Evolutionary conservation across 768 basidiomycete genomes (phyloP), one percentile per base, ranked within the genome.

Genomic region (Amanita fuliginea): DNA sequence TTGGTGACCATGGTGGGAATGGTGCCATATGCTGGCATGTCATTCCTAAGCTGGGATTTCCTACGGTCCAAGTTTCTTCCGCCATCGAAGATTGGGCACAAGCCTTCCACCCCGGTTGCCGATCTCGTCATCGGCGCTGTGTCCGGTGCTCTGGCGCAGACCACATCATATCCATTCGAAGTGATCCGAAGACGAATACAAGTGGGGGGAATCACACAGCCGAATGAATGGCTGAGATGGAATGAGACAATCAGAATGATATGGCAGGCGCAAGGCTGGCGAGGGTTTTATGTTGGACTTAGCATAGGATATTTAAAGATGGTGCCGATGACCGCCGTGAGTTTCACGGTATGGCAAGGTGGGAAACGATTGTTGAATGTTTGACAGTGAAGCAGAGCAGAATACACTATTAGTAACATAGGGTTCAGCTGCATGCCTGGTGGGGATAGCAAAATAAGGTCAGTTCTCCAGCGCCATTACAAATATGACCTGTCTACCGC

Each of bases 251-350:
- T 81, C n/a, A 63, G 63, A 47, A 60, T 67, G 6, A 77, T 97
- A 21, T 94, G 82, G 73, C 59, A 61, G 5, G 62, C 71, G 4
- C 71, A 75, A n/a, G 92, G 93, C 8, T 83, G 77, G 80, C 72
- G 81, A 62, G 94, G 91, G 2, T 96, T 96, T 65, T 97, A 83
- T 59, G 81, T 96, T 26, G 95, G 95, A 0, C 67, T 98, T 53
- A 77, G 81, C 49, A 87, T 97, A 56, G 95, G 95, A 2, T 96
- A 90, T 66, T 57, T 97, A 48, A 97, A 98, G 73, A 81, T 95
- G 36, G 78, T 96, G 51, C 95, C 95, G 10, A 95, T 97, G 93
- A 95, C 84, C 19, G 90, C 92, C 51, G 84, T 95, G 49, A 88
- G 86, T 63, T 95, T 83, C 58, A 74, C 89, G 8, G 85, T 84